phyloP scores from a whole-genome alignment of 805 yeast genomes.

The Ascoidea tarda region DNA sequence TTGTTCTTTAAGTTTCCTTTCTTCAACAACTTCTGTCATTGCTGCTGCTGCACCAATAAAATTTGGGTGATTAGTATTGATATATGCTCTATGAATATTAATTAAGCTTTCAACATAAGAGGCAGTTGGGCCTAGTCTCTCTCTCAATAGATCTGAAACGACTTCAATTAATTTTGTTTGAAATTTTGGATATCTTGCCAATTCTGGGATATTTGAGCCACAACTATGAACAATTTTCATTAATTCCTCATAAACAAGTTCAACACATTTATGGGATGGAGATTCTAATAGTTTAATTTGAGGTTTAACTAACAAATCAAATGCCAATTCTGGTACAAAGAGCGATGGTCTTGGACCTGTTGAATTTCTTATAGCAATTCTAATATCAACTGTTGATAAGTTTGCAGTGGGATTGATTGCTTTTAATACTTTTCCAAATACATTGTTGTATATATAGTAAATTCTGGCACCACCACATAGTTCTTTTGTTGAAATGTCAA shows the following conservation, averaged over 20 bases:
- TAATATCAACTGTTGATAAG: conserved; percentile 86
- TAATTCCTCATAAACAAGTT: conserved; percentile 85
- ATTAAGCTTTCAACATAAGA: conserved; percentile 76
- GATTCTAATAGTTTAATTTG: conserved; percentile 91
- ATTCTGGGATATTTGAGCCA: conserved; percentile 40
- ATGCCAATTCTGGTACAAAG: conserved; percentile 95
- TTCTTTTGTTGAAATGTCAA: conserved; percentile 74
- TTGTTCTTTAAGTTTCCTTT: conserved; percentile 40
- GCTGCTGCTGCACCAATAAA: conserved; percentile 91
- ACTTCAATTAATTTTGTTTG: conserved; percentile 75
- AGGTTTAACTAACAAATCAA: conserved; percentile 89
- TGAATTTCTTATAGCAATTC: conserved; percentile 94
- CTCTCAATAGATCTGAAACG: conserved; percentile 69
- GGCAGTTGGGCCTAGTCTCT: conserved; percentile 72
- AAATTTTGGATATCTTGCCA: conserved; percentile 79
- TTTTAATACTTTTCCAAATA: conserved; percentile 81
- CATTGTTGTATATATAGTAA: conserved; percentile 92
- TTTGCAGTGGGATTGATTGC: conserved; percentile 95
- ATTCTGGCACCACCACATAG: conserved; percentile 97
- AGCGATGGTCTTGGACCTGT: conserved; percentile 93
- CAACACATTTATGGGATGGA: conserved; percentile 79
- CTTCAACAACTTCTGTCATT: conserved; percentile 75
- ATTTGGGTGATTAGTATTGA: conserved; percentile 97
- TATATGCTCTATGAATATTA: conserved; percentile 79
- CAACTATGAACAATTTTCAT: conserved; percentile 45